These are phyloP conservation scores for Curvularia sp. DNA, from an alignment of 2,329 filamentous ascomycete genomes.

Conservation along the genomic window DNA sequence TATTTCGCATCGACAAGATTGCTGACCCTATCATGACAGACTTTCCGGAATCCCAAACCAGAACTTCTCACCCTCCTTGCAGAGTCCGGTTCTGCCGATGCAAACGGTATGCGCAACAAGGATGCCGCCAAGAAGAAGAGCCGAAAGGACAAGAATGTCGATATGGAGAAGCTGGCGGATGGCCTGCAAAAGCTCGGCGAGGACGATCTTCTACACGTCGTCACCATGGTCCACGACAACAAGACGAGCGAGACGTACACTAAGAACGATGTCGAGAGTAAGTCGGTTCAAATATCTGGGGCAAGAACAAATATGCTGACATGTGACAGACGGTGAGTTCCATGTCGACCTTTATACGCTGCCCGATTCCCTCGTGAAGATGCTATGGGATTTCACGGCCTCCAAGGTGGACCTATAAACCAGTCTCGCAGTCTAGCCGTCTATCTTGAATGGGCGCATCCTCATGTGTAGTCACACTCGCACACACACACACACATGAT, in stretches of 20 bases:
- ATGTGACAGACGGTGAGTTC: constrained; percentile 81
- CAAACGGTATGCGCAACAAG: constrained; percentile 70
- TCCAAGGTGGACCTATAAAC: constrained; percentile 45
- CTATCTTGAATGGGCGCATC: background rate
- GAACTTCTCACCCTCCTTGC: constrained; percentile 79
- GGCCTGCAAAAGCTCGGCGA: constrained; percentile 87
- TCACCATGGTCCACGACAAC: constrained; percentile 98
- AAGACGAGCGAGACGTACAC: constrained; percentile 94
- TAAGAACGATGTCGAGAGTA: constrained; percentile 95
- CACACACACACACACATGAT: background rate
- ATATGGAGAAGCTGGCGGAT: constrained; percentile 97
- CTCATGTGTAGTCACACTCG: background rate
- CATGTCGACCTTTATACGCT: constrained; percentile 98
- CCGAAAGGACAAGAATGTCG: constrained; percentile 71
- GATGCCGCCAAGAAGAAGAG: constrained; percentile 78
- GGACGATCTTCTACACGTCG: constrained; percentile 91
- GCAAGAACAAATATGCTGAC: constrained; percentile 24
- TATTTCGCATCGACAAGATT: background rate
- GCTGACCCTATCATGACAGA: constrained; percentile 50
- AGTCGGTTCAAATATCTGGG: constrained; percentile 49
- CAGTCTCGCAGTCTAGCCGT: background rate
- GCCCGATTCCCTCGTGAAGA: constrained; percentile 85
- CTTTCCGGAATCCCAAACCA: constrained; percentile 92
- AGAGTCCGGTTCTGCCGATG: constrained; percentile 79
- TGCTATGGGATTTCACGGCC: constrained; percentile 87